Evolutionary conservation across 2,329 filamentous ascomycete species (phyloP).

Genomic region (Piedraia hortae): DNA sequence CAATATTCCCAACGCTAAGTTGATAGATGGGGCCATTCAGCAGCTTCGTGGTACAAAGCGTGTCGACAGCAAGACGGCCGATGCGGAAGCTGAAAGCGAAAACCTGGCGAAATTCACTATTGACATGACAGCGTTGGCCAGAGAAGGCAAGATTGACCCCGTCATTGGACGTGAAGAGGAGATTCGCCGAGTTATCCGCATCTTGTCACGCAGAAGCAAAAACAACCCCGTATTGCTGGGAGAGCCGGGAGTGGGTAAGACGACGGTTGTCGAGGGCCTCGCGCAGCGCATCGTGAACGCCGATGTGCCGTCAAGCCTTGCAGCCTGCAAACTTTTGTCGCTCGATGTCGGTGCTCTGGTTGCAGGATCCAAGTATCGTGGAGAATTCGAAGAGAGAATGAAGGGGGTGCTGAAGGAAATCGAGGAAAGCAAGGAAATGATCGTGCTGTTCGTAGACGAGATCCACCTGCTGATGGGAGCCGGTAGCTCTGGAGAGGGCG

Average conservation of each 20-base stretch:
- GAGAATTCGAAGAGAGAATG: slow-evolving; percentile 98
- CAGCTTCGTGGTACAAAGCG: slow-evolving; percentile 77
- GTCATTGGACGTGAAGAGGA: slow-evolving; percentile 94
- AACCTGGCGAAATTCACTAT: slow-evolving; percentile 96
- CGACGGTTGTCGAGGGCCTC: slow-evolving; percentile 85
- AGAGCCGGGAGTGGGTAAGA: slow-evolving; percentile 95
- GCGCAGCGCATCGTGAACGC: slow-evolving; percentile 88
- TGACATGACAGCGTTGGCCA: slow-evolving; percentile 87
- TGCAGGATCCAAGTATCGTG: slow-evolving; percentile 91
- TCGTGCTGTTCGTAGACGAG: slow-evolving; percentile 93
- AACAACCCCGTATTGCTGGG: slow-evolving; percentile 97
- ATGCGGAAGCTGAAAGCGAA: slow-evolving; percentile 76
- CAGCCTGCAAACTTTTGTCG: slow-evolving; percentile 77
- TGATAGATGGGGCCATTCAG: slow-evolving; percentile 71
- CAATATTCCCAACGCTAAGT: slow-evolving; percentile 73
- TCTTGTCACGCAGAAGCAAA: slow-evolving; percentile 79
- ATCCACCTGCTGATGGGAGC: slow-evolving; percentile 97
- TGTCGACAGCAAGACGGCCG: slow-evolving; percentile 87
- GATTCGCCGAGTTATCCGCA: slow-evolving; percentile 72
- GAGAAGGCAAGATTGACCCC: slow-evolving; percentile 92
- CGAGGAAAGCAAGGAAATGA: slow-evolving; percentile 78
- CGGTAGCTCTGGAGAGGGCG: slow-evolving; percentile 60
- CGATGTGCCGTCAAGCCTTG: slow-evolving; percentile 85
- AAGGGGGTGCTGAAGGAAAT: slow-evolving; percentile 97
- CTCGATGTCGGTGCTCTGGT: slow-evolving; percentile 87